Evolutionary conservation across 495 filamentous ascomycete genomes (phyloP).

Genomic region (Delitschia confertaspora): DNA sequence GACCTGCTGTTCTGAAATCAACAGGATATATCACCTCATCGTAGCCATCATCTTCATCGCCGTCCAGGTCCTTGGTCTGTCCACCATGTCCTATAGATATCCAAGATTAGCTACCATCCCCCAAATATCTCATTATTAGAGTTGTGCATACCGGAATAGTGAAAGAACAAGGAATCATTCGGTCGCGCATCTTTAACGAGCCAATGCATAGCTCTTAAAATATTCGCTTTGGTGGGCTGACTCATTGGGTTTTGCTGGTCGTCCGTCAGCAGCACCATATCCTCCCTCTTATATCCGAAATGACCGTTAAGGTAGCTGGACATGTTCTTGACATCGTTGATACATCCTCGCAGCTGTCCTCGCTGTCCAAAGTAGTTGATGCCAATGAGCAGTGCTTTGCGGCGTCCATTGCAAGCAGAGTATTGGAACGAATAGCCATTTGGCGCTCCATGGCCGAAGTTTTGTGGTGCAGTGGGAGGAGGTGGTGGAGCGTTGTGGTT

Average conservation of each 20-base stretch:
- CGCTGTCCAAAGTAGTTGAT: conserved; percentile 97
- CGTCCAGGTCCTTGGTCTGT: conserved; percentile 91
- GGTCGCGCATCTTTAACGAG: conserved; percentile 88
- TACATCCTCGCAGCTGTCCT: conserved; percentile 87
- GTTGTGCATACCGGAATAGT: conserved; percentile 75
- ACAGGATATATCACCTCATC: conserved; percentile 98
- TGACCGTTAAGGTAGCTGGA: conserved; percentile 80
- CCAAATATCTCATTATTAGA: not conserved
- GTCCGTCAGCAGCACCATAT: conserved; percentile 97
- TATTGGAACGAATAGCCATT: conserved; percentile 78
- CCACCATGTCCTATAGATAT: conserved; percentile 73
- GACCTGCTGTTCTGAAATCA: conserved; percentile 80
- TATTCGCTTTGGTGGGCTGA: conserved; percentile 93
- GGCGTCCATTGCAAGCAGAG: conserved; percentile 79
- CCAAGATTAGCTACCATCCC: not conserved
- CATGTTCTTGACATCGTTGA: conserved; percentile 99
- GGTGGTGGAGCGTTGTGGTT: conserved; percentile 44
- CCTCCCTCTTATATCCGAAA: conserved; percentile 88
- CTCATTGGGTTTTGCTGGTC: conserved; percentile 97
- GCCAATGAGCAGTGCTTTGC: conserved; percentile 90
- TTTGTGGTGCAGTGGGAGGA: conserved; percentile 50
- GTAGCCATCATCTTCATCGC: conserved; percentile 90
- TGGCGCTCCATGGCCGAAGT: conserved; percentile 72
- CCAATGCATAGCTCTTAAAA: conserved; percentile 97
- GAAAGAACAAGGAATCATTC: conserved; percentile 96